phyloP scores from a whole-genome alignment of 768 basidiomycete genomes.

The Boletus edulis region DNA sequence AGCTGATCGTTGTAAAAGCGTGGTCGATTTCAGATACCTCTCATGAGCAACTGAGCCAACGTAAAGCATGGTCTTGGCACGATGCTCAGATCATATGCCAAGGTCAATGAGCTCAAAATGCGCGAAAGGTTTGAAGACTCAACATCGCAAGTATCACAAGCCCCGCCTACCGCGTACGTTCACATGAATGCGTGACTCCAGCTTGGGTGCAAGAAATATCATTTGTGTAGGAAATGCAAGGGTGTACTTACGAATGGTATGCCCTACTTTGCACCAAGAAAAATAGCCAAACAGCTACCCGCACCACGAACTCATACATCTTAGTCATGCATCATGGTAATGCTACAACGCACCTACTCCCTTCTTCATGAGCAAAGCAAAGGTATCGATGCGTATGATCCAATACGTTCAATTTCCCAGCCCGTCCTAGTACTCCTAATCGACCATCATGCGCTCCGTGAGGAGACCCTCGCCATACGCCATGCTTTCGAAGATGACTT shows the following conservation, averaged over 20 bases:
- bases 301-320: conserved; percentile 37
- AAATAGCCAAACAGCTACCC: conserved; percentile 18
- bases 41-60: neutral
- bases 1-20: no score
- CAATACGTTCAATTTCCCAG: conserved; percentile 13
- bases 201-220: conserved; percentile 28
- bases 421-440: conserved; percentile 36
- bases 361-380: conserved; percentile 28
- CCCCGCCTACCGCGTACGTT: neutral
- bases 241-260: conserved; percentile 54
- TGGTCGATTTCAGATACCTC: neutral
- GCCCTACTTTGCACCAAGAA: conserved; percentile 21
- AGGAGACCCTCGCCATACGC: conserved; percentile 87
- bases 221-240: conserved; percentile 45
- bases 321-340: conserved; percentile 39
- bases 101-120: conserved; percentile 17
- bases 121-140: conserved; percentile 22
- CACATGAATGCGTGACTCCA: neutral
- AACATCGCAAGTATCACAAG: conserved; percentile 11
- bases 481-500: conserved; percentile 94
- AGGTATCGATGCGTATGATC: conserved; percentile 23
- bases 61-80: neutral
- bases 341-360: conserved; percentile 66
- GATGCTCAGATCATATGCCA: conserved; percentile 22
- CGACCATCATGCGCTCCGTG: conserved; percentile 82